Conservation (phyloP, 257 asterid genomes). For the Plantago elongata region DNA sequence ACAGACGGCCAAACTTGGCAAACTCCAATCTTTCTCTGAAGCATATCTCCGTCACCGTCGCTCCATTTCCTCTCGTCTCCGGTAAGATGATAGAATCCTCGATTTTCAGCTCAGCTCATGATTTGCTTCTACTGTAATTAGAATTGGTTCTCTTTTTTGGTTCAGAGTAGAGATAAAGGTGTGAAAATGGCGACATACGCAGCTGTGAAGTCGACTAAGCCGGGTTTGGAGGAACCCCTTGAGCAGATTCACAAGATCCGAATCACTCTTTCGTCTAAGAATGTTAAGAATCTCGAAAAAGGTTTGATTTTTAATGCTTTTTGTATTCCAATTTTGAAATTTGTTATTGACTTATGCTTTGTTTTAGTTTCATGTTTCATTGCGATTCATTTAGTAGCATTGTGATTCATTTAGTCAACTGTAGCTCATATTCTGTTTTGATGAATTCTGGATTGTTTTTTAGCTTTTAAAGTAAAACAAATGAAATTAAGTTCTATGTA, state of each 20-base stretch:
- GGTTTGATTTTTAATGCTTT: conserved; percentile 21
- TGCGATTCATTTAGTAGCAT: no score
- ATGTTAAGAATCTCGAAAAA: conserved; percentile 60
- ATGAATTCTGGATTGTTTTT: no score
- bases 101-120: no score
- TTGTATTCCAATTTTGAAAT: background rate
- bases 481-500: no score
- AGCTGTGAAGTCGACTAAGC: conserved; percentile 54
- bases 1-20: background rate
- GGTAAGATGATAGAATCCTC: background rate
- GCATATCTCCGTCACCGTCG: background rate
- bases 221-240: conserved; percentile 44
- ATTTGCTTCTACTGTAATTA: no score
- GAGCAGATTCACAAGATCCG: conserved; percentile 51
- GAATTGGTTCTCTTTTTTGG: background rate
- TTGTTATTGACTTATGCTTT: no score
- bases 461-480: no score
- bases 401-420: no score
- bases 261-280: conserved; percentile 55
- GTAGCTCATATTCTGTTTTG: no score
- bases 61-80: background rate
- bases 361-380: no score
- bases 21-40: background rate
- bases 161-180: background rate
- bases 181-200: conserved; percentile 39